These are phyloP conservation scores for Tagetes erecta DNA, from an alignment of 129 eudicot genomes.

Conservation along the genomic window DNA sequence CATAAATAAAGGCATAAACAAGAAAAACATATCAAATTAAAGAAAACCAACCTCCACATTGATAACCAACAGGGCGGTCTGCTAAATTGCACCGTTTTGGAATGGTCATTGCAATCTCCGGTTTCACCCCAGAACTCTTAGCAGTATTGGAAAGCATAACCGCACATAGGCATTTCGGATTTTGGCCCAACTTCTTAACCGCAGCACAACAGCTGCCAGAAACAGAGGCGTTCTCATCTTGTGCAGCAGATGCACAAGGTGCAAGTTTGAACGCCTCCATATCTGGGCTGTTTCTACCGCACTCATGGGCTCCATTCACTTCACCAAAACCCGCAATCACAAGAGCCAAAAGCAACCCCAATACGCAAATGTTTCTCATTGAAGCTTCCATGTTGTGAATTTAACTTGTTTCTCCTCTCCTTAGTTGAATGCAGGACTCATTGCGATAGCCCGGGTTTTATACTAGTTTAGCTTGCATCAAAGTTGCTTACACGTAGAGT, in stretches of 20 bases:
- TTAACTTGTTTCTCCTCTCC: conserved; percentile 7
- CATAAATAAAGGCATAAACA: background rate
- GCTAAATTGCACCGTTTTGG: conserved; percentile 92
- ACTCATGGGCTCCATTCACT: conserved; percentile 68
- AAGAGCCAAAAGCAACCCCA: conserved; percentile 43
- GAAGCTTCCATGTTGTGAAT: conserved; percentile 37
- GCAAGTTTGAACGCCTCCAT: conserved; percentile 73
- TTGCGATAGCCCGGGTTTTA: conserved; percentile 30
- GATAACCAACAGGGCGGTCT: conserved; percentile 85
- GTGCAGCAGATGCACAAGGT: conserved; percentile 85
- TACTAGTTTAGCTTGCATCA: conserved; percentile 23
- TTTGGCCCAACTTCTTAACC: conserved; percentile 66
- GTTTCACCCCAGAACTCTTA: conserved; percentile 64
- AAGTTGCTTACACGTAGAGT: conserved; percentile 34
- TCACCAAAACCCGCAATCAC: conserved; percentile 40
- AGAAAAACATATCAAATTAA: background rate
- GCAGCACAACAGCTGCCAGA: conserved; percentile 60
- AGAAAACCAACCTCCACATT: conserved; percentile 67
- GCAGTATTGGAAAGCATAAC: conserved; percentile 85
- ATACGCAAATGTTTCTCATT: conserved; percentile 46
- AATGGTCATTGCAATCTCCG: conserved; percentile 65
- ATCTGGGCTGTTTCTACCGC: conserved; percentile 61
- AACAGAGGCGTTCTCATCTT: conserved; percentile 49
- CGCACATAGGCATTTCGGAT: conserved; percentile 86
- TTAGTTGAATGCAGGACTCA: conserved; percentile 23